These are phyloP conservation scores for Eucalyptus pauciflora DNA, from an alignment of 345 rosid genomes.

Conservation along the genomic window DNA sequence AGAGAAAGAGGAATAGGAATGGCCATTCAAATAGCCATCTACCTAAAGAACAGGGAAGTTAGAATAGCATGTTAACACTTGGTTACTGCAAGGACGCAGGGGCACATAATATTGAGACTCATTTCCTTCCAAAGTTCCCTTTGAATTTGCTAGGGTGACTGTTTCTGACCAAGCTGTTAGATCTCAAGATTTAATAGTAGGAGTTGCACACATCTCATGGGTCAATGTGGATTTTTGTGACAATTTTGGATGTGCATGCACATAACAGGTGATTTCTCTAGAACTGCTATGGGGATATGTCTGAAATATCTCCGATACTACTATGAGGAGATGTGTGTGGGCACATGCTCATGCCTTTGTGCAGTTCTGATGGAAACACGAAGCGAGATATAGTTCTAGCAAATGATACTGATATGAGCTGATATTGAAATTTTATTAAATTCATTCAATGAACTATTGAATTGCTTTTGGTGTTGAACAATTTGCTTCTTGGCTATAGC, in stretches of 20 bases:
- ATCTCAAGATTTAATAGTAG: neutral
- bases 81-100: neutral
- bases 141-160: neutral
- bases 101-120: neutral
- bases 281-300: neutral
- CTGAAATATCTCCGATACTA: neutral
- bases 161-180: neutral
- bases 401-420: neutral
- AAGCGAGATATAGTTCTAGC: neutral
- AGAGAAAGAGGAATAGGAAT: neutral
- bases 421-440: neutral
- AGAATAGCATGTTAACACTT: neutral
- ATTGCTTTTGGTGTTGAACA: neutral
- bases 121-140: neutral
- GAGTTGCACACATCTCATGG: neutral
- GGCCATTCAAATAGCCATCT: neutral
- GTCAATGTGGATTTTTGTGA: neutral
- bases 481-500: slow-evolving; percentile 30
- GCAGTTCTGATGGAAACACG: neutral
- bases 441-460: neutral
- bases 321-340: neutral
- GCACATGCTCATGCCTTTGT: neutral
- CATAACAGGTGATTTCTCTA: neutral
- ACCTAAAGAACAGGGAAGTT: neutral
- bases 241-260: neutral